phyloP scores from a whole-genome alignment of 139 green algal species.

The Tetraselmis chui region DNA sequence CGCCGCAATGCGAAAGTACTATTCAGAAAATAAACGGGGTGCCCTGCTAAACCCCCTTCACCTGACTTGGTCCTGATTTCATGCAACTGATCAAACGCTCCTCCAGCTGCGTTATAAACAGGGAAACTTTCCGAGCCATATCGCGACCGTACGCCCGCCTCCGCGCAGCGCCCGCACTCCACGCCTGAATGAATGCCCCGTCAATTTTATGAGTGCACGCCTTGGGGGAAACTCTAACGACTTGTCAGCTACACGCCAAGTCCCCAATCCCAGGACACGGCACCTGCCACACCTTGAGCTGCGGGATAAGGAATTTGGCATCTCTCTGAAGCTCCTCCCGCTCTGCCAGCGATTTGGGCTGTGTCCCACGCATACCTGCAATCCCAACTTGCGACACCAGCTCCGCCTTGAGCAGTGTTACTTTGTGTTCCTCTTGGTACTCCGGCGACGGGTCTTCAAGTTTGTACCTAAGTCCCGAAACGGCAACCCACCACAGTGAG shows the following conservation, averaged over 20 bases:
- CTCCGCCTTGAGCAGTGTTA: slow-evolving; percentile 13
- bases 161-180: background rate
- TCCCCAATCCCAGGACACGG: no score
- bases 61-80: background rate
- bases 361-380: background rate
- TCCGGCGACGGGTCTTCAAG: slow-evolving; percentile 2
- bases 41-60: no score
- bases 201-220: no score
- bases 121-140: background rate
- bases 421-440: slow-evolving; percentile 5
- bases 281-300: no score
- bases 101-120: background rate
- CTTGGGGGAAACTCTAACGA: no score
- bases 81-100: background rate
- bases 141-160: background rate
- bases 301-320: background rate
- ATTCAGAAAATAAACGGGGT: no score
- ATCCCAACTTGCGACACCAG: background rate
- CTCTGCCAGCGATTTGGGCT: background rate
- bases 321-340: background rate
- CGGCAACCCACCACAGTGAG: background rate
- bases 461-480: slow-evolving; percentile 13
- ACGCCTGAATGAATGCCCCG: no score
- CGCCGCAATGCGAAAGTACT: no score
- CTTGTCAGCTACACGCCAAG: no score